Conservation (phyloP, 176 grass and related monocot genomes). For the Oryza meridionalis region DNA sequence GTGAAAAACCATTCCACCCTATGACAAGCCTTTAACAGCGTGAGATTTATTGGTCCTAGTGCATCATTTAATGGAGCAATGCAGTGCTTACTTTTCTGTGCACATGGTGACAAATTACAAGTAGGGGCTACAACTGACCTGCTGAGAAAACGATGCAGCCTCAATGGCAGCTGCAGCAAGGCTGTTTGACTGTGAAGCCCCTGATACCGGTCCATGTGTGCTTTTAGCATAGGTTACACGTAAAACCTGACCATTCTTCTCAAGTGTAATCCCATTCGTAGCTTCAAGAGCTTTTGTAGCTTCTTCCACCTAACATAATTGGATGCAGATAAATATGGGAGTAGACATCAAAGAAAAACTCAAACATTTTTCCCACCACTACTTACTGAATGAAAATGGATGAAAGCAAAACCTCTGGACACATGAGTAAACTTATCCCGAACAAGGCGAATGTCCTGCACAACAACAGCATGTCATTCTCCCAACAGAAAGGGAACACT, state of each 20-base stretch:
- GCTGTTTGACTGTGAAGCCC: conserved; percentile 74
- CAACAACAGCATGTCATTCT: conserved; percentile 32
- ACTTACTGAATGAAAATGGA: conserved; percentile 97
- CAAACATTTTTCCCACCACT: conserved; percentile 12
- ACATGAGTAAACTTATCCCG: conserved; percentile 99
- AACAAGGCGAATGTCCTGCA: conserved; percentile 94
- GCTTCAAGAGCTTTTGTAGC: conserved; percentile 97
- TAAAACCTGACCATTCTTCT: conserved; percentile 91
- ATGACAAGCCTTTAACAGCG: background rate
- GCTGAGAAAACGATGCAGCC: conserved; percentile 98
- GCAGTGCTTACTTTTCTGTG: background rate
- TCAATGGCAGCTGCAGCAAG: conserved; percentile 98
- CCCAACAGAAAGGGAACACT: conserved; percentile 5
- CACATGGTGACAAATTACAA: background rate
- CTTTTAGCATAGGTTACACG: conserved; percentile 98
- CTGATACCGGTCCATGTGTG: conserved; percentile 76
- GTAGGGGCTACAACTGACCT: conserved; percentile 53
- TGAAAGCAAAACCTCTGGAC: conserved; percentile 94
- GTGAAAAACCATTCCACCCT: background rate
- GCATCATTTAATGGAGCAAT: background rate
- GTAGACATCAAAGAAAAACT: conserved; percentile 17
- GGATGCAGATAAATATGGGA: conserved; percentile 31
- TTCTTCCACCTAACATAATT: conserved; percentile 79
- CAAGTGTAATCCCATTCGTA: conserved; percentile 92
- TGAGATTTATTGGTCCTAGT: background rate